Base-by-base conservation (phyloP, 768 basidiomycete species). In the Daedaleopsis nitida region DNA sequence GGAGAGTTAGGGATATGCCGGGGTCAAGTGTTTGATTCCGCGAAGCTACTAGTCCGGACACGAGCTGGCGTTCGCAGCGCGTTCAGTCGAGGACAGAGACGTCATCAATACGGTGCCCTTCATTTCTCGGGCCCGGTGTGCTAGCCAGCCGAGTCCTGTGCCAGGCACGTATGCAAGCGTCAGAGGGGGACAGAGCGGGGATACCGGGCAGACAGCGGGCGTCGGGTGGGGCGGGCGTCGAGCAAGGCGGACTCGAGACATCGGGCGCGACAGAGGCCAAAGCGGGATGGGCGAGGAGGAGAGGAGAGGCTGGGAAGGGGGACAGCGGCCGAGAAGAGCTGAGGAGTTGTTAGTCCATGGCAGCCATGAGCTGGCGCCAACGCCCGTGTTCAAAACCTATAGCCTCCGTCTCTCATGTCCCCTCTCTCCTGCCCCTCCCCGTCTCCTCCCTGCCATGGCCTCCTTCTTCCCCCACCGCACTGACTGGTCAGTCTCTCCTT, bases 401-500 rank as follows among this genome's bases (percentile, higher is more conserved):
- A 50, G 45, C 57, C 54, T 53, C 62, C 62, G 57, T 42, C 43
- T 53, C 58, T 42, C 52, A 58, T 59, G 62, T 56, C 52, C 42
- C 12, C 32, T 8, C 58, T 11, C 38, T 21, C 47, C 53, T 16
- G 16, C 47, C n/a, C 38, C n/a, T 23, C 52, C 37, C 11, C 48
- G 11, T 27, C 27, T 8, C 37, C 56, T 11, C 6, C n/a, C 37
- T 37, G 12, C 57, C 35, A 64, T 66, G 66, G 53, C 52, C 34
- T 51, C 60, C 23, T 66, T 38, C 52, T 57, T 48, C 19, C 23
- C 55, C 16, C 66, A 67, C 19, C 61, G 58, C 47, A 44, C n/a
- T 45, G 61, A 53, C 39, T 60, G 60, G 66, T 67, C 51, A 62
- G 66, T 63, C 23, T 19, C 54, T 49, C 51, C 34, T 16, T 34